Evolutionary conservation across 2,329 filamentous ascomycete genomes (phyloP).

Genomic region (Polytolypa hystricis): DNA sequence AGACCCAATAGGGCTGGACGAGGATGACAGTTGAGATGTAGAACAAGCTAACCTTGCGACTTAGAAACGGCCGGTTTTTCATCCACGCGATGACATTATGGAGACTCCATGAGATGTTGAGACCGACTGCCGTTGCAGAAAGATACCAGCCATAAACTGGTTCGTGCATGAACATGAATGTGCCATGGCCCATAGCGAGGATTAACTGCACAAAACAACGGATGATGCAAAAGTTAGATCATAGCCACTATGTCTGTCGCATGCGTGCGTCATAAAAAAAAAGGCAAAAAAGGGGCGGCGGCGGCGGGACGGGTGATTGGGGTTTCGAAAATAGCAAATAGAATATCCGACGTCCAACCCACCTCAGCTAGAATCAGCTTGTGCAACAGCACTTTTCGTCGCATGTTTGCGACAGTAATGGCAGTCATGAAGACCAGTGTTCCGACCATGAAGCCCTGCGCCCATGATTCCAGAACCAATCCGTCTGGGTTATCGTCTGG

Average conservation of each 20-base stretch:
- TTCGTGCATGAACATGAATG: conserved; percentile 47
- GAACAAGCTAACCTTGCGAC: conserved; percentile 37
- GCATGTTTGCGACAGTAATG: conserved; percentile 42
- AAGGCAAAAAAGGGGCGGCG: too few relatives aligned
- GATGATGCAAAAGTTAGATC: conserved; percentile 1
- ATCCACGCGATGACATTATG: conserved; percentile 60
- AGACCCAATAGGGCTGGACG: conserved; percentile 52
- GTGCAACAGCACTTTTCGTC: conserved; percentile 36
- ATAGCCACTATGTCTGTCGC: not conserved
- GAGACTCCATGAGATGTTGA: conserved; percentile 52
- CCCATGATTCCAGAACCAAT: conserved; percentile 37
- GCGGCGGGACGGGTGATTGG: too few relatives aligned
- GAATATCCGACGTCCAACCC: too few relatives aligned
- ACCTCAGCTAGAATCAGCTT: conserved; percentile 42
- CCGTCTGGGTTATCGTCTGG: conserved; percentile 19
- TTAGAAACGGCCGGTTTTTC: conserved; percentile 52
- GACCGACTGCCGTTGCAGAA: conserved; percentile 47
- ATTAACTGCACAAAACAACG: conserved; percentile 33
- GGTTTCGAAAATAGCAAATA: too few relatives aligned
- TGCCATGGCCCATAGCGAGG: conserved; percentile 47
- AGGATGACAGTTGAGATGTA: conserved; percentile 50
- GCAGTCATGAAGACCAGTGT: conserved; percentile 39
- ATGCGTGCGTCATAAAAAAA: too few relatives aligned
- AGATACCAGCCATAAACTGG: conserved; percentile 54
- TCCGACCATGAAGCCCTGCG: conserved; percentile 40